Conservation (phyloP, 495 filamentous ascomycete species). For the Daldinia caldariorum region DNA sequence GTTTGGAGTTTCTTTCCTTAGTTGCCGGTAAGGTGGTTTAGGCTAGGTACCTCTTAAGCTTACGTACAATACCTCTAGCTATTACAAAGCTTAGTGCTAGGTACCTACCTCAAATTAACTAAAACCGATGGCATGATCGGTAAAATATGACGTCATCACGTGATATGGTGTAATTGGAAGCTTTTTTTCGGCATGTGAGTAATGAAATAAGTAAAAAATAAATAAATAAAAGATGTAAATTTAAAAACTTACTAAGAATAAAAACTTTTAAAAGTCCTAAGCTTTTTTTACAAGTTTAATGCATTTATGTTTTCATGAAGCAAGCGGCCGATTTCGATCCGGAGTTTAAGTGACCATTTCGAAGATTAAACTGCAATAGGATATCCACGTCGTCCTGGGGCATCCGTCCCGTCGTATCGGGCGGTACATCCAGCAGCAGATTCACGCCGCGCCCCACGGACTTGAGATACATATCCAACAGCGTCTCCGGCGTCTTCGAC, state of each 20-base stretch:
- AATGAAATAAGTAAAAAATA: too few relatives aligned
- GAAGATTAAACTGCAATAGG: slow-evolving; percentile 29
- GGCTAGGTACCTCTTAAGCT: too few relatives aligned
- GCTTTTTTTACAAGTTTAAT: too few relatives aligned
- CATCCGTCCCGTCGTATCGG: slow-evolving; percentile 42
- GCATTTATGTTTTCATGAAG: too few relatives aligned
- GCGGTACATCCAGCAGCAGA: slow-evolving; percentile 45
- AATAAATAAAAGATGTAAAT: too few relatives aligned
- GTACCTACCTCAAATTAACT: too few relatives aligned
- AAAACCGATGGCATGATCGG: slow-evolving; percentile 36
- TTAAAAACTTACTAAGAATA: too few relatives aligned
- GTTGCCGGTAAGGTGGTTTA: neutral
- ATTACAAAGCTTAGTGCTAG: too few relatives aligned
- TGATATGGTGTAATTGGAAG: slow-evolving; percentile 32
- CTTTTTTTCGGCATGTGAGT: slow-evolving; percentile 18
- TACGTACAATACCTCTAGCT: too few relatives aligned
- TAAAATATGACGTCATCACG: slow-evolving; percentile 42
- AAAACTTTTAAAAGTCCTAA: too few relatives aligned
- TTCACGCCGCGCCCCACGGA: slow-evolving; percentile 44
- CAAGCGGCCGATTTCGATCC: too few relatives aligned
- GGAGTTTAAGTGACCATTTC: too few relatives aligned
- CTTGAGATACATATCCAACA: slow-evolving; percentile 45
- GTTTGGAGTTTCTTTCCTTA: neutral
- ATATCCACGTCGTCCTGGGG: slow-evolving; percentile 34
- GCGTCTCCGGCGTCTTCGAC: slow-evolving; percentile 37